Evolutionary conservation across 1,284 basidiomycete species (phyloP).

Genomic region (Filobasidium uniguttulatum): DNA sequence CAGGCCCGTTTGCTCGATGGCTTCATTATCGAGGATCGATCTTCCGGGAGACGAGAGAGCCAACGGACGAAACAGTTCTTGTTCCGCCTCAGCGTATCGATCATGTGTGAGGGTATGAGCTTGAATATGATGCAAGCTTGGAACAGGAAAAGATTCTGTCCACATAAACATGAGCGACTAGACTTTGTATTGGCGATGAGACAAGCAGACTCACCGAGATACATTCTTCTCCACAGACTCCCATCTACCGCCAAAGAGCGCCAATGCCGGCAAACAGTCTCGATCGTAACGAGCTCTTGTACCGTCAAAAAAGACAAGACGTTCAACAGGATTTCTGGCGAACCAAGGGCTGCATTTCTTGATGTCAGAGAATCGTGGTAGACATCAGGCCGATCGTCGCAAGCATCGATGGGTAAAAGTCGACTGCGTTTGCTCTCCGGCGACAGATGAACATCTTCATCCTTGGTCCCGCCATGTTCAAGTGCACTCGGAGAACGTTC

Average conservation of each 20-base stretch:
- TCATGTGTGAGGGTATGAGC: neutral
- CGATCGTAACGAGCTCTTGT: conserved; percentile 25
- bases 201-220: neutral
- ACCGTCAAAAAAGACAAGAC: conserved; percentile 29
- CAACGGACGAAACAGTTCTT: neutral
- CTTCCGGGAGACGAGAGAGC: neutral
- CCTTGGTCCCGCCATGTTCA: too few relatives aligned
- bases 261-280: conserved; percentile 31
- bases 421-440: neutral
- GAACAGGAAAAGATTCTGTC: neutral
- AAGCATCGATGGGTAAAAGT: neutral
- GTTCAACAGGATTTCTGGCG: conserved; percentile 35
- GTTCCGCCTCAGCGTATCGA: neutral
- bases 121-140: neutral
- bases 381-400: neutral
- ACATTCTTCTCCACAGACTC: conserved; percentile 6
- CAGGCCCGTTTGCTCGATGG: neutral
- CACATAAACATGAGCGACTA: neutral
- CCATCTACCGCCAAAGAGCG: conserved; percentile 27
- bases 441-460: too few relatives aligned
- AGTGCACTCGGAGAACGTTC: too few relatives aligned
- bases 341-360: conserved; percentile 22
- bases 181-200: neutral
- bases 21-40: neutral
- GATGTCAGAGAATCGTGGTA: neutral